Percentiles rank a stretch among this genome's conserved stretches.
Evolutionary conservation across 1,284 basidiomycete genomes (phyloP).

Genomic region (Gomphus bonarii): DNA sequence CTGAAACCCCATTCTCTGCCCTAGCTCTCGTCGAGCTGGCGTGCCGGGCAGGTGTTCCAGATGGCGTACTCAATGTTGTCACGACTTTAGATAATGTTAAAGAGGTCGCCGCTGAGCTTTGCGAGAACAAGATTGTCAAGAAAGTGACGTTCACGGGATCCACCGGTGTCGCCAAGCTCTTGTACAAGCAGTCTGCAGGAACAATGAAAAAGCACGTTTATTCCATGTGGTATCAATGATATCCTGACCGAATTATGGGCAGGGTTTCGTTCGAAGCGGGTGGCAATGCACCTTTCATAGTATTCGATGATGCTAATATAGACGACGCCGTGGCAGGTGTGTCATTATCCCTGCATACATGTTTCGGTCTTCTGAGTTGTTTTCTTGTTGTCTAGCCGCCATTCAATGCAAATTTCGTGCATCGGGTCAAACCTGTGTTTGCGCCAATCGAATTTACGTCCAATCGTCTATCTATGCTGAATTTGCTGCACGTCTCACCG

Average conservation of each 20-base stretch:
- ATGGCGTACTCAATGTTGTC: constrained; percentile 92
- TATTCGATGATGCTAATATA: constrained; percentile 95
- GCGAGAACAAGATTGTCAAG: constrained; percentile 62
- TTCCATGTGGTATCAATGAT: background rate
- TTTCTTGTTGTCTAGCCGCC: constrained; percentile 41
- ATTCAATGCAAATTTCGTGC: constrained; percentile 87
- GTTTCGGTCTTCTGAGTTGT: background rate
- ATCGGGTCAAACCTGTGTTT: constrained; percentile 87
- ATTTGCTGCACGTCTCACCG: constrained; percentile 74
- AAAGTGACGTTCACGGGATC: constrained; percentile 96
- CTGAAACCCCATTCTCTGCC: constrained; percentile 92
- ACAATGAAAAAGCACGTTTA: constrained; percentile 80
- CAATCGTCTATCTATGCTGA: constrained; percentile 80
- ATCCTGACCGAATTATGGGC: background rate
- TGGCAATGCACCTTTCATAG: constrained; percentile 91
- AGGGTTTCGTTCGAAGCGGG: constrained; percentile 81
- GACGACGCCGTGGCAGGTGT: constrained; percentile 83
- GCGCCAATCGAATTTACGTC: constrained; percentile 81
- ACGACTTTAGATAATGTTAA: constrained; percentile 75
- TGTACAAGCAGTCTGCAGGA: constrained; percentile 74
- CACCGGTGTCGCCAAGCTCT: constrained; percentile 83
- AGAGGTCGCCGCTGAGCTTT: constrained; percentile 78
- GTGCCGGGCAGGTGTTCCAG: constrained; percentile 82
- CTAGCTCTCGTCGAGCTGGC: constrained; percentile 85
- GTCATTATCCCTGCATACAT: constrained; percentile 8